phyloP scores from a whole-genome alignment of 345 rosid genomes.

The Bruguiera sexangula region DNA sequence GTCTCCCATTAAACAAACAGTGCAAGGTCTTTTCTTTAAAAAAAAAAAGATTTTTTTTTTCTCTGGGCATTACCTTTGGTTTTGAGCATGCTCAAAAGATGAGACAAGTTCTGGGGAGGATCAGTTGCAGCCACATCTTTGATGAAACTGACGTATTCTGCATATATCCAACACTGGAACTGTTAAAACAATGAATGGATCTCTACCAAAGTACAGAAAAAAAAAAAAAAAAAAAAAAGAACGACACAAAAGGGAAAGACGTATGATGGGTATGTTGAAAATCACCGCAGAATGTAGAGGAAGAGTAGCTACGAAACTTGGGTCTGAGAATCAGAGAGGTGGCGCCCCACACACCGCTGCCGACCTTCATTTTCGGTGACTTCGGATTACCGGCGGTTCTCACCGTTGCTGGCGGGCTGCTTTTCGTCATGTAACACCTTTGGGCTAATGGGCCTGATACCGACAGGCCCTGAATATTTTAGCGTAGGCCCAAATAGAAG shows the following conservation, averaged over 20 bases:
- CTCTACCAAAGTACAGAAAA: background rate
- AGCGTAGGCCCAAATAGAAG: no score
- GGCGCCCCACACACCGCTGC: constrained; percentile 42
- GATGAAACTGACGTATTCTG: constrained; percentile 60
- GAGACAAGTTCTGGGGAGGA: constrained; percentile 63
- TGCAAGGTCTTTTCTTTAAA: no score
- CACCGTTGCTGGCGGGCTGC: background rate
- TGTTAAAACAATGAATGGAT: background rate
- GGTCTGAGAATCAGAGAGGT: constrained; percentile 27
- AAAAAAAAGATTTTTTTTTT: no score
- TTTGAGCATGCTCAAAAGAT: constrained; percentile 47
- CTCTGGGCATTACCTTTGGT: constrained; percentile 46
- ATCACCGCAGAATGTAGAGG: constrained; percentile 41
- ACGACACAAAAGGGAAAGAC: background rate
- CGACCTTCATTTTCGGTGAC: constrained; percentile 24
- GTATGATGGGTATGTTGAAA: constrained; percentile 11
- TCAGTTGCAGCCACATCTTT: constrained; percentile 55
- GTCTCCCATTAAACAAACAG: no score
- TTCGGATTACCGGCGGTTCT: background rate
- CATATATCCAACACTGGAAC: constrained; percentile 4
- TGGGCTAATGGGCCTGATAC: background rate
- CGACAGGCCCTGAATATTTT: no score
- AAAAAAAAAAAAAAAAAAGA: background rate
- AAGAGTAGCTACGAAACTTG: constrained; percentile 25
- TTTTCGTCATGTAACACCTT: background rate